Evolutionary conservation across 2,329 filamentous ascomycete species (phyloP), one percentile per base, ranked within the genome.

Genomic region (Fusarium nurragi): DNA sequence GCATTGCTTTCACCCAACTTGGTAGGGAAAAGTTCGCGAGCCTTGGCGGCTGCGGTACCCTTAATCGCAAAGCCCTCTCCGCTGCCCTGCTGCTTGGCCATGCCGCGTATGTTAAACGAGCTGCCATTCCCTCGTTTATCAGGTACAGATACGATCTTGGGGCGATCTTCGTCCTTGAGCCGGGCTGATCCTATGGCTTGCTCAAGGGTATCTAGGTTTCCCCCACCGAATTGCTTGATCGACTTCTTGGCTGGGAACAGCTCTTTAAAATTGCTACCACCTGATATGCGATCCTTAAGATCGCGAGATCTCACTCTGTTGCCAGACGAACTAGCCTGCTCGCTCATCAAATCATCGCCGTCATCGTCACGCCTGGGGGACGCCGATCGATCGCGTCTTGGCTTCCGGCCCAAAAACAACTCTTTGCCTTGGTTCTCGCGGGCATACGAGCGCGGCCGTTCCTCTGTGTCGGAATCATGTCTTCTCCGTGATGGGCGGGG

Each of bases 11-110:
- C 65, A 23, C 80, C 81, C 40, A 87, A 84, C 65, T 87, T 90
- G 16, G 82, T 82, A 0, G 90, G 90, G 69, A 93, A 93, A 19
- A 93, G 75, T 74, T 93, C 90, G 65, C 86, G 88, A 71, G 80
- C 69, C 77, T 80, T 77, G 3, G 74, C 68, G 7, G 64, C 68
- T 5, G 77, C 76, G 4, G 81, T 80, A 4, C 90, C 90, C 72
- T 90, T 92, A 74, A 93, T 92, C 12, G 83, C 80, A 63, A 92
- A 84, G 1, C 84, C 87, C 22, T 81, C 78, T 14, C 77, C 73
- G 30, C 78, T 75, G 25, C 79, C 77, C 52, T 77, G 78, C 60
- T 83, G 81, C 48, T 74, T 78, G 6, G 87, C 83, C 16, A 81
- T 71, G 19, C 89, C 89, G 43, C 86, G 86, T 65, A 91, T 91